Percentiles rank a stretch among this genome's conserved stretches.
phyloP scores from a whole-genome alignment of 1,284 basidiomycete species.

The Tilletiopsis washingtonensis region DNA sequence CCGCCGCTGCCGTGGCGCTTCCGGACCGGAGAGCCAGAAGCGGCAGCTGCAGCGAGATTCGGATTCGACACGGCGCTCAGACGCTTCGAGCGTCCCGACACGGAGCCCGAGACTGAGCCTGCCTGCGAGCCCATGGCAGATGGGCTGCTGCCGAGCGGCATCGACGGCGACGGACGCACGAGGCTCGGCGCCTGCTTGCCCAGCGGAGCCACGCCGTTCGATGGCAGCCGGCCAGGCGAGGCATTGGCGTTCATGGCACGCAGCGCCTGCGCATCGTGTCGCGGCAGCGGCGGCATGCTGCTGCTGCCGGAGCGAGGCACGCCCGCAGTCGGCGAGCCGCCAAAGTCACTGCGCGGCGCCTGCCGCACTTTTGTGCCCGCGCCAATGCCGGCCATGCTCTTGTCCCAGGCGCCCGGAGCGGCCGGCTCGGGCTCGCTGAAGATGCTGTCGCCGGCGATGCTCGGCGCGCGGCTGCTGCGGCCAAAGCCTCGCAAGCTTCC shows the following conservation, averaged over 20 bases:
- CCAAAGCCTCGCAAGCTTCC: constrained; percentile 16
- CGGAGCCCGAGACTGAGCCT: no score
- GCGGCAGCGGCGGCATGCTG: constrained; percentile 19
- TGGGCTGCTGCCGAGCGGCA: neutral
- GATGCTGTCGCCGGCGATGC: constrained; percentile 27
- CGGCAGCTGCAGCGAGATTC: neutral
- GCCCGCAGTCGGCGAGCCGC: no score
- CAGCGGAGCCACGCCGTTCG: constrained; percentile 22
- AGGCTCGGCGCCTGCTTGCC: constrained; percentile 22
- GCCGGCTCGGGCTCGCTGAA: constrained; percentile 29
- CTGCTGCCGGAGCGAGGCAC: constrained; percentile 5
- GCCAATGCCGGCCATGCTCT: neutral
- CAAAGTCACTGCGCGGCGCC: constrained; percentile 25
- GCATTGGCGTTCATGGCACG: constrained; percentile 13
- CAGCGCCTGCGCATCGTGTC: constrained; percentile 6
- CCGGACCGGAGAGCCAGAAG: no score
- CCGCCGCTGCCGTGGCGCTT: no score
- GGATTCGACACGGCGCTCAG: neutral
- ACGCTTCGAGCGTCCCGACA: no score
- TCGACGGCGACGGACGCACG: no score
- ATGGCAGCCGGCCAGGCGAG: constrained; percentile 3
- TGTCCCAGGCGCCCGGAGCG: neutral
- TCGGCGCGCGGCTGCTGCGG: constrained; percentile 18
- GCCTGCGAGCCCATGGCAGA: no score
- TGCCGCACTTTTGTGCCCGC: neutral